Percentiles rank a stretch among this genome's conserved stretches.
These are phyloP conservation scores for Colletotrichum tropicicola DNA, from an alignment of 2,329 filamentous ascomycete species.

Conservation along the genomic window DNA sequence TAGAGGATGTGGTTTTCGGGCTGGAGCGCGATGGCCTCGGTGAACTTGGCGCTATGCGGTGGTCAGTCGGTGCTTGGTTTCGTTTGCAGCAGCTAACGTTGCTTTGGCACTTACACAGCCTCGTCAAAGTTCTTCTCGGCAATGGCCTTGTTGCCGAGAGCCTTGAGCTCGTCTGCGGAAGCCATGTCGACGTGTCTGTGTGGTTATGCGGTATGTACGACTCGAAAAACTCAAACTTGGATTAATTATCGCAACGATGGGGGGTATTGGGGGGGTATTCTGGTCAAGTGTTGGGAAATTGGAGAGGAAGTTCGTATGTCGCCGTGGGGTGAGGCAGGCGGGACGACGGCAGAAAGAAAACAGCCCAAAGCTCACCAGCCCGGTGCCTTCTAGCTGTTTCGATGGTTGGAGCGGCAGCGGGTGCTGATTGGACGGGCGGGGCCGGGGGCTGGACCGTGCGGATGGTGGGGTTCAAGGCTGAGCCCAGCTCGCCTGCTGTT, in stretches of 20 bases:
- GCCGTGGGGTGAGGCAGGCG: constrained; percentile 17
- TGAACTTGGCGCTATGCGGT: constrained; percentile 82
- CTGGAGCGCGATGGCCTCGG: constrained; percentile 89
- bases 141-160: constrained; percentile 98
- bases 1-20: constrained; percentile 95
- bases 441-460: constrained; percentile 32
- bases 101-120: constrained; percentile 91
- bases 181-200: constrained; percentile 51
- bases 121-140: constrained; percentile 96
- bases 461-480: constrained; percentile 31
- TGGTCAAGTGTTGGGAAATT: background rate
- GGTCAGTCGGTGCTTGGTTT: constrained; percentile 33
- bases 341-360: constrained; percentile 30
- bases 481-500: constrained; percentile 10
- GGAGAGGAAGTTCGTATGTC: background rate
- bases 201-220: background rate
- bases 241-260: constrained; percentile 5
- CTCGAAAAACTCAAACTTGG: background rate
- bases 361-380: constrained; percentile 35
- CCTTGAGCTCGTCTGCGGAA: constrained; percentile 85
- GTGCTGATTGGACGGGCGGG: constrained; percentile 41
- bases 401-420: constrained; percentile 40
- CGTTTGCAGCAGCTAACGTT: too few relatives aligned
- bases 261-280: constrained; percentile 33
- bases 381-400: constrained; percentile 53